Conservation (phyloP, 371 early-diverging fungal genomes). For the Zancudomyces culisetae region DNA sequence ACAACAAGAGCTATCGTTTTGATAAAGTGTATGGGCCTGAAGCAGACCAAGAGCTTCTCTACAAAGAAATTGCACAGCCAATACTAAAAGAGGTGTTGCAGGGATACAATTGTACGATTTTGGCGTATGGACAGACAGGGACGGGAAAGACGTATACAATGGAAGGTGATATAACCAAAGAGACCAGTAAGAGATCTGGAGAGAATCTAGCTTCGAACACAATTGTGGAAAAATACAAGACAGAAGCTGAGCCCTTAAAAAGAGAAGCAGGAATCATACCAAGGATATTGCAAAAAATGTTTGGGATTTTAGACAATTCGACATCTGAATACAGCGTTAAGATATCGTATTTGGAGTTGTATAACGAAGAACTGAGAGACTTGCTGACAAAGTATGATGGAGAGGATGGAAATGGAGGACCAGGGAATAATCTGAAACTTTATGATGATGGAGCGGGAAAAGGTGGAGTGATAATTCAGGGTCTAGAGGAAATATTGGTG, state of each 20-base stretch:
- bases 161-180: slow-evolving; percentile 53
- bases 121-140: slow-evolving; percentile 91
- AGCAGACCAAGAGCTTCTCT: slow-evolving; percentile 63
- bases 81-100: slow-evolving; percentile 58
- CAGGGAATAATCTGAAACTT: slow-evolving; percentile 35
- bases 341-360: slow-evolving; percentile 87
- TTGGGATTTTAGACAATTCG: slow-evolving; percentile 38
- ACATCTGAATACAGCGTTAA: slow-evolving; percentile 49
- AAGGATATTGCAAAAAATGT: slow-evolving; percentile 61
- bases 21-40: slow-evolving; percentile 82
- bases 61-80: slow-evolving; percentile 59
- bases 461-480: slow-evolving; percentile 57
- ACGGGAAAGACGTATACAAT: slow-evolving; percentile 82
- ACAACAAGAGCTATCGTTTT: slow-evolving; percentile 55
- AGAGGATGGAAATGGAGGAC: not conserved
- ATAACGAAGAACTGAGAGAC: slow-evolving; percentile 95
- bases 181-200: not conserved
- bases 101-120: slow-evolving; percentile 87
- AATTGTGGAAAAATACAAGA: slow-evolving; percentile 5
- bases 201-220: slow-evolving; percentile 10
- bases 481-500: slow-evolving; percentile 55
- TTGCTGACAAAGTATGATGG: slow-evolving; percentile 39
- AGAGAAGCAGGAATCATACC: slow-evolving; percentile 77
- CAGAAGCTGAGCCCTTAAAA: slow-evolving; percentile 6
- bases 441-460: slow-evolving; percentile 44